phyloP scores from a whole-genome alignment of 2,329 filamentous ascomycete genomes.

The Cryphonectria parasitica region DNA sequence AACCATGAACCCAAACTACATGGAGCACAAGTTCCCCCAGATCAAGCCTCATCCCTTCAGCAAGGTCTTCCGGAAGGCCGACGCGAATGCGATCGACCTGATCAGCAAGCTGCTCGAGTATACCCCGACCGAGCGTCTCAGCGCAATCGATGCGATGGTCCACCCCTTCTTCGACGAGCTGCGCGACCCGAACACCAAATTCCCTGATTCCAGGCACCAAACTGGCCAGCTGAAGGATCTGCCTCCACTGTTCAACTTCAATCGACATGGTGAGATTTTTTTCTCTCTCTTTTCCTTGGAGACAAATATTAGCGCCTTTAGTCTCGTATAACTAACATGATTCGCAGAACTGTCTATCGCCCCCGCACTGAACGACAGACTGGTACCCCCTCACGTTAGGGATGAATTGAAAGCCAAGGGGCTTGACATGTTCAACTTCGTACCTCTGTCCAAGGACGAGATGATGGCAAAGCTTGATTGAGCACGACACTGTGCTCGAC shows the following conservation, averaged over 20 bases:
- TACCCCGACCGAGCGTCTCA: slow-evolving; percentile 92
- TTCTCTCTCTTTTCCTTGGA: neutral
- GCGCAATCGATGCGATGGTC: slow-evolving; percentile 94
- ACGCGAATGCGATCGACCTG: slow-evolving; percentile 88
- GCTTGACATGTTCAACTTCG: slow-evolving; percentile 92
- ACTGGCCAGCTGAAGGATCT: slow-evolving; percentile 80
- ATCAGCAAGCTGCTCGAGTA: slow-evolving; percentile 95
- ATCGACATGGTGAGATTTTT: slow-evolving; percentile 76
- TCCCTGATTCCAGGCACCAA: slow-evolving; percentile 92
- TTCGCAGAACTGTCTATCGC: slow-evolving; percentile 89
- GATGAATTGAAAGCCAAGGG: slow-evolving; percentile 74
- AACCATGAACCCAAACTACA: slow-evolving; percentile 99
- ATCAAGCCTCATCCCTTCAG: slow-evolving; percentile 99
- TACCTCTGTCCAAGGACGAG: slow-evolving; percentile 86
- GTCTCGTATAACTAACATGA: slow-evolving; percentile 33
- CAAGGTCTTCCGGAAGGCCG: slow-evolving; percentile 98
- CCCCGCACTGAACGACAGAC: slow-evolving; percentile 80
- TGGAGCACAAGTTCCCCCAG: slow-evolving; percentile 99
- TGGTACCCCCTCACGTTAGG: slow-evolving; percentile 84
- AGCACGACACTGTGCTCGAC: slow-evolving; percentile 44
- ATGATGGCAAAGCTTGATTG: slow-evolving; percentile 98
- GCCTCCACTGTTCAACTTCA: slow-evolving; percentile 90
- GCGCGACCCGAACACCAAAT: slow-evolving; percentile 83
- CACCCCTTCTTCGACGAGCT: slow-evolving; percentile 99
- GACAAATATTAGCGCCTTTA: slow-evolving; percentile 1